Conservation (phyloP, 768 basidiomycete genomes). For the Pisolithus marmoratus region DNA sequence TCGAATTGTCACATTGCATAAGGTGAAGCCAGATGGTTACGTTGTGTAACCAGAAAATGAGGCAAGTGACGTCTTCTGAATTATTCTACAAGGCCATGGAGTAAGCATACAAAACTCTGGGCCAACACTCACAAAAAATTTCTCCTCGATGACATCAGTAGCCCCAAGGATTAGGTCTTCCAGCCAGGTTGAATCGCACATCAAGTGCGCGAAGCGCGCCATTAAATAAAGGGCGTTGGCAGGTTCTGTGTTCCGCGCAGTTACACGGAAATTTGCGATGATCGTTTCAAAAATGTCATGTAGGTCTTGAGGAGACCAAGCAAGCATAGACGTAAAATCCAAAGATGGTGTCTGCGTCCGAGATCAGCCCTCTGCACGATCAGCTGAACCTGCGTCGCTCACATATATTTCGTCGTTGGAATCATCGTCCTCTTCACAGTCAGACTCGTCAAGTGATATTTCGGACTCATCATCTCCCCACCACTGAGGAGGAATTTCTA, state of each 20-base stretch:
- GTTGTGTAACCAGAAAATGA: slow-evolving; percentile 96
- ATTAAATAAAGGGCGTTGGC: slow-evolving; percentile 90
- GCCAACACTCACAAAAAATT: slow-evolving; percentile 71
- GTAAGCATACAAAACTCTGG: slow-evolving; percentile 2
- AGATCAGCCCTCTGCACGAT: slow-evolving; percentile 14
- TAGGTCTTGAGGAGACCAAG: slow-evolving; percentile 78
- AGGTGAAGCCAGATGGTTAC: slow-evolving; percentile 86
- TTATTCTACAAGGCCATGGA: slow-evolving; percentile 47
- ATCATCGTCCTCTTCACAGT: slow-evolving; percentile 47
- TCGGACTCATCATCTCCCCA: slow-evolving; percentile 53
- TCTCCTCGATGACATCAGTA: slow-evolving; percentile 87
- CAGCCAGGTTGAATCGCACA: slow-evolving; percentile 88
- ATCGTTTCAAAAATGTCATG: slow-evolving; percentile 77
- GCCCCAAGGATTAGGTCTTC: slow-evolving; percentile 90
- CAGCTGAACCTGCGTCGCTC: slow-evolving; percentile 11
- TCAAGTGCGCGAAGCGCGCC: slow-evolving; percentile 86
- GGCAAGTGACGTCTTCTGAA: slow-evolving; percentile 77
- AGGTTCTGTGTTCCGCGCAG: slow-evolving; percentile 72
- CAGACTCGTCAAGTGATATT: slow-evolving; percentile 38
- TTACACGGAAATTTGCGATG: slow-evolving; percentile 68
- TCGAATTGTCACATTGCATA: slow-evolving; percentile 76
- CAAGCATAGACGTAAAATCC: slow-evolving; percentile 87
- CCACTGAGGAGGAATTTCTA: slow-evolving; percentile 57
- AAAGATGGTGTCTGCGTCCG: slow-evolving; percentile 56
- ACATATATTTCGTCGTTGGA: slow-evolving; percentile 47